Conservation (phyloP, 176 grass and related monocot genomes). For the Musa schizocarpa region DNA sequence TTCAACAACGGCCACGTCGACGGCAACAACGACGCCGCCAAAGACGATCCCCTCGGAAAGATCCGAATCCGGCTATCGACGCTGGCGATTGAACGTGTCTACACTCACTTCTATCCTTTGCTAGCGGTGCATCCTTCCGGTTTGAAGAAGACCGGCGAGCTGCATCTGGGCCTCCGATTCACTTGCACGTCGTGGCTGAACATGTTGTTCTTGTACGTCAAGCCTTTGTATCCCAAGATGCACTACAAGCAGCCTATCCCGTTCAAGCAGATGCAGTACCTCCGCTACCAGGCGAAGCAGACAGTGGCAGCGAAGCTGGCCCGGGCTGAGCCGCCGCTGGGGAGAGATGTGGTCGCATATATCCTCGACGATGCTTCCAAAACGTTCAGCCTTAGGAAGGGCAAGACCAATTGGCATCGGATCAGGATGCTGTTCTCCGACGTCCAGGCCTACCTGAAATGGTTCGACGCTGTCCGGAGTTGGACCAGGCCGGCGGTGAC, state of each 20-base stretch:
- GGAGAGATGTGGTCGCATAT: constrained; percentile 1
- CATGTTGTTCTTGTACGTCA: constrained; percentile 9
- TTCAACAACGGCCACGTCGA: constrained; percentile 26
- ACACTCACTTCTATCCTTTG: constrained; percentile 13
- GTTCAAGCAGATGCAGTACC: not conserved
- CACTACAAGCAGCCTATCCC: constrained; percentile 28
- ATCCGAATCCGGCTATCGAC: constrained; percentile 33
- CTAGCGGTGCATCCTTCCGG: constrained; percentile 3
- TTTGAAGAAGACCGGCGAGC: constrained; percentile 24
- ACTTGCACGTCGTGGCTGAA: constrained; percentile 18
- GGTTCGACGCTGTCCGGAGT: constrained; percentile 10
- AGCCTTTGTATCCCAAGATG: constrained; percentile 14
- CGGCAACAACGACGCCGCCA: not conserved
- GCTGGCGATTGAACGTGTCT: constrained; percentile 8
- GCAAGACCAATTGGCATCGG: not conserved
- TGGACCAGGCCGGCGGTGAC: constrained; percentile 22
- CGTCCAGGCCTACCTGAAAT: not conserved
- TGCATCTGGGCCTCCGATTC: constrained; percentile 32
- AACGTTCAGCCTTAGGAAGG: constrained; percentile 11
- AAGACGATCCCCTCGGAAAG: constrained; percentile 17
- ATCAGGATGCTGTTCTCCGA: not conserved
- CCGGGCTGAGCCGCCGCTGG: constrained; percentile 16
- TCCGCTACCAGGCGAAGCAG: not conserved
- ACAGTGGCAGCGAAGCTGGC: constrained; percentile 2
- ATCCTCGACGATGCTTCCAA: not conserved